phyloP scores from a whole-genome alignment of 768 basidiomycete species.

The Trametes gibbosa region DNA sequence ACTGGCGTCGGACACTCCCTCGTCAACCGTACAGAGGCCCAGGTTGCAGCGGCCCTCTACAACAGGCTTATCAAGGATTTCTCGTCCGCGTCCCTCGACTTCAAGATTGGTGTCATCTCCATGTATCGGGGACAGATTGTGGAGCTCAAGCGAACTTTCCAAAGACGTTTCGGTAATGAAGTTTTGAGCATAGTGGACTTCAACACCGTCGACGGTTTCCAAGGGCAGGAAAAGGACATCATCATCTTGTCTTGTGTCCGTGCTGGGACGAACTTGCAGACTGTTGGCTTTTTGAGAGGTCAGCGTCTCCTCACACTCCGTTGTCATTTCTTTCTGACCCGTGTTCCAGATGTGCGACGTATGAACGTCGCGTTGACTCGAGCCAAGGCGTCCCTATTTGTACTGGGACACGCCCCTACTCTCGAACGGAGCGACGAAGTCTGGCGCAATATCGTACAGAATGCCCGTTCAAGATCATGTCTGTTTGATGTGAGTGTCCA shows the following conservation, averaged over 20 bases:
- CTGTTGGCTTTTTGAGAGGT: slow-evolving; percentile 89
- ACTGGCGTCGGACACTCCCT: slow-evolving; percentile 70
- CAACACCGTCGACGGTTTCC: slow-evolving; percentile 98
- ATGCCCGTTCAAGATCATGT: slow-evolving; percentile 65
- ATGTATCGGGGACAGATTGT: slow-evolving; percentile 92
- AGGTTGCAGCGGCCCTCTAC: slow-evolving; percentile 76
- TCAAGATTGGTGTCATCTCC: slow-evolving; percentile 71
- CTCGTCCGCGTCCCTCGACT: slow-evolving; percentile 47
- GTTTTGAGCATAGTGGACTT: slow-evolving; percentile 80
- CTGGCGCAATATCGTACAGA: slow-evolving; percentile 76
- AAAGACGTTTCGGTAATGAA: slow-evolving; percentile 64
- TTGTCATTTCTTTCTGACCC: background rate
- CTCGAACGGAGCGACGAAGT: slow-evolving; percentile 79
- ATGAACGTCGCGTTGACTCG: slow-evolving; percentile 99
- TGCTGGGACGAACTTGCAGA: slow-evolving; percentile 79
- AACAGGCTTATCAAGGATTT: slow-evolving; percentile 66
- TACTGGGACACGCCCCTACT: slow-evolving; percentile 88
- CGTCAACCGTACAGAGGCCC: slow-evolving; percentile 71
- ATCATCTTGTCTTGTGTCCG: slow-evolving; percentile 98
- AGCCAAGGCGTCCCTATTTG: slow-evolving; percentile 90
- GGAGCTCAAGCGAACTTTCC: slow-evolving; percentile 71
- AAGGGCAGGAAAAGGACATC: slow-evolving; percentile 98
- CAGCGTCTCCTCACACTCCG: background rate
- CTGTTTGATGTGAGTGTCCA: slow-evolving; percentile 56
- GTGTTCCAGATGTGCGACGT: slow-evolving; percentile 62